Evolutionary conservation across 2,329 filamentous ascomycete species (phyloP), one percentile per base, ranked within the genome.

Genomic region (Penicillium sp.): DNA sequence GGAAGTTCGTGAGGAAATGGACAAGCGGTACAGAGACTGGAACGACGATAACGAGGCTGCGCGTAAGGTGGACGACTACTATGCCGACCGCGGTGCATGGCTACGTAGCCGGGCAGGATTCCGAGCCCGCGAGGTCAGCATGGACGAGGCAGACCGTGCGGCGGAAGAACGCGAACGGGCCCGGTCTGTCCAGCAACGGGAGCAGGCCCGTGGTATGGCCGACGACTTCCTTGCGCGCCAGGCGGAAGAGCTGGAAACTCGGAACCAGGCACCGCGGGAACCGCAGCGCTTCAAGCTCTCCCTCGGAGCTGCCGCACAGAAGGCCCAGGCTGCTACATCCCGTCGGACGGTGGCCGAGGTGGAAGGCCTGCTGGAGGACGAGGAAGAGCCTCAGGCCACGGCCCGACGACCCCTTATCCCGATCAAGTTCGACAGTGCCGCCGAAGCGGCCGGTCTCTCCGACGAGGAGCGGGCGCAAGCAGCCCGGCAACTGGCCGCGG

Each of bases 341-440:
- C 80, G 87, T 52, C 85, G 89, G 53, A 95, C 88, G 0, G 84
- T 95, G 54, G 89, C 89, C 49, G 93, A 98, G 65, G 88, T 98
- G 48, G 93, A 97, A 74, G 88, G 88, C 29, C 76, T 98, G 0
- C 76, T 98, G 57, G 93, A 97, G 71, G 90, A 97, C 69, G 93
- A 97, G 69, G 93, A 97, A 64, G 87, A 93, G 55, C 75, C 75
- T n/a, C 80, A 85, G 43, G 74, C 77, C 43, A 78, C 79, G 19
- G 80, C 80, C 5, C 87, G 84, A 69, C 81, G 88, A 7, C 85
- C 84, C 51, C 82, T 95, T 45, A 78, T 93, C 32, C 87, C 88
- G 3, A 90, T 93, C 67, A 84, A 88, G 63, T 88, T 88, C 66
- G 87, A 90, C 66, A 81, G 82, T 5, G 76, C 80, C 9, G 76